Evolutionary conservation across 2,329 filamentous ascomycete species (phyloP).

Genomic region (Blumeriella jaapii): DNA sequence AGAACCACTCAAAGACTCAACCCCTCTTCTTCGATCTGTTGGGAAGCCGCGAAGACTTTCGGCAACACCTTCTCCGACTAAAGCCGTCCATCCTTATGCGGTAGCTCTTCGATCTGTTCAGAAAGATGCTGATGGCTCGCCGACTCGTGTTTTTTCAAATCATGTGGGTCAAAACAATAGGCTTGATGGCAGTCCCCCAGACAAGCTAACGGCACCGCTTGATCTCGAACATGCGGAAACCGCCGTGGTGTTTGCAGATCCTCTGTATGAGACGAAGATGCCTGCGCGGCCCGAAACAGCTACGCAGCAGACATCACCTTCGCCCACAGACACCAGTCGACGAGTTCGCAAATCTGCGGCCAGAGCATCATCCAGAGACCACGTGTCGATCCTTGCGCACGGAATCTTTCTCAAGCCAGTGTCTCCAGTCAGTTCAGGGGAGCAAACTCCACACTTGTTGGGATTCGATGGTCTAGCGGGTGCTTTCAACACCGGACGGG

Average conservation of each 20-base stretch:
- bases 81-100: not conserved
- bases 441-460: not conserved
- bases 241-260: too few species aligned
- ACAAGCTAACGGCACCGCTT: not conserved
- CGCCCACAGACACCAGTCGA: not conserved
- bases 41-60: not conserved
- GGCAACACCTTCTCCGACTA: constrained; percentile 3
- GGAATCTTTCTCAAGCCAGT: not conserved
- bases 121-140: constrained; percentile 2
- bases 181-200: not conserved
- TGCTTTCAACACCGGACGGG: constrained; percentile 2
- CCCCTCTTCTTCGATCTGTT: constrained; percentile 2
- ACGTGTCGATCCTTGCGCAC: not conserved
- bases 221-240: not conserved
- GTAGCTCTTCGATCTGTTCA: constrained; percentile 5
- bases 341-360: not conserved
- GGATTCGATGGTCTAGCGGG: constrained; percentile 3
- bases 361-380: not conserved
- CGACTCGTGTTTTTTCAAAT: not conserved
- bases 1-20: constrained; percentile 3
- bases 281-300: too few species aligned
- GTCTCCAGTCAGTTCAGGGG: not conserved
- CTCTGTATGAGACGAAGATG: too few species aligned
- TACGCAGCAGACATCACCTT: not conserved
- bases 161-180: not conserved